Evolutionary conservation across 345 rosid species (phyloP).

Genomic region (Gossypioides kirkii): DNA sequence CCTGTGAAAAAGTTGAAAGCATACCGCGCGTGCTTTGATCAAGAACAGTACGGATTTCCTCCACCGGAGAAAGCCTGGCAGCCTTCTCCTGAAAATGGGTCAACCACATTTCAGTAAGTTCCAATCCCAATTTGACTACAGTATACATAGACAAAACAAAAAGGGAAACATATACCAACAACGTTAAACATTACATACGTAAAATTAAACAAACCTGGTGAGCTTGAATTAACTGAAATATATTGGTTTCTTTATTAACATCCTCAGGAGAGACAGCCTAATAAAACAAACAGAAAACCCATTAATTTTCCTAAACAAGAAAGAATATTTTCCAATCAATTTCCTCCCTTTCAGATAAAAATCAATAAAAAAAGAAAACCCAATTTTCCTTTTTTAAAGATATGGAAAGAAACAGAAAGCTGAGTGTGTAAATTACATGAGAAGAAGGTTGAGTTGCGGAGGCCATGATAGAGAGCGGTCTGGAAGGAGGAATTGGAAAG

Average conservation of each 20-base stretch:
- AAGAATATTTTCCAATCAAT: neutral
- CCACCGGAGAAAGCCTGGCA: constrained; percentile 74
- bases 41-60: constrained; percentile 70
- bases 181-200: neutral
- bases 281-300: constrained; percentile 16
- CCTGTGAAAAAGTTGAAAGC: constrained; percentile 89
- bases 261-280: constrained; percentile 62
- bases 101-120: constrained; percentile 5
- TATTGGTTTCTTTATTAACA: constrained; percentile 38
- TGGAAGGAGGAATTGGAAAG: constrained; percentile 18
- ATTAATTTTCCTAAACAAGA: neutral
- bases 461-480: constrained; percentile 51
- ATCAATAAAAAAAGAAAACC: neutral
- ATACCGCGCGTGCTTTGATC: constrained; percentile 50
- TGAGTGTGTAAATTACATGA: constrained; percentile 34
- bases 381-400: neutral
- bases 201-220: constrained; percentile 54
- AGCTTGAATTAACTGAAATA: constrained; percentile 66
- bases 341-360: neutral
- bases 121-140: neutral
- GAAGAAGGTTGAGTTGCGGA: constrained; percentile 55
- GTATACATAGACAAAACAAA: neutral
- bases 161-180: no score
- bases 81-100: constrained; percentile 58
- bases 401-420: neutral